phyloP scores from a whole-genome alignment of 768 basidiomycete species.

The Trametes villosa region DNA sequence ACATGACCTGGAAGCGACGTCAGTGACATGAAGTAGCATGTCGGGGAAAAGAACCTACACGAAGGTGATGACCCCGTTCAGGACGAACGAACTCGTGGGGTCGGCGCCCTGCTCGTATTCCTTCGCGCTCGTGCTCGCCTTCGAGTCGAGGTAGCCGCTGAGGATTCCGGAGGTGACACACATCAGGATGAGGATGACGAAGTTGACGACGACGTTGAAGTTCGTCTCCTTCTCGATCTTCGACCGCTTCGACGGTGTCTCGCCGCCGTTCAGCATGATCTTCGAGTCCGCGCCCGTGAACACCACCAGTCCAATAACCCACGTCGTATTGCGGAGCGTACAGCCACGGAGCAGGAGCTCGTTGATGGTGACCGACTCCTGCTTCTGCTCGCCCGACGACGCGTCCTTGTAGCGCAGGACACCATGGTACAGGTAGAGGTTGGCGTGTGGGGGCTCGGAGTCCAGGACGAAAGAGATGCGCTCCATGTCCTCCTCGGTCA shows the following conservation, averaged over 20 bases:
- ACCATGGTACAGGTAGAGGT: conserved; percentile 89
- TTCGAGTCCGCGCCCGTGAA: conserved; percentile 94
- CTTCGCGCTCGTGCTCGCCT: conserved; percentile 63
- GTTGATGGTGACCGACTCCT: conserved; percentile 84
- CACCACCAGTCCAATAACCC: conserved; percentile 93
- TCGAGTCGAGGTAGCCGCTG: conserved; percentile 71
- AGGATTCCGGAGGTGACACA: conserved; percentile 77
- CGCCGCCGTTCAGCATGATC: conserved; percentile 91
- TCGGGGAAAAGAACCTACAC: conserved; percentile 58
- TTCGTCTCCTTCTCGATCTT: conserved; percentile 99
- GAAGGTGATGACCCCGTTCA: conserved; percentile 89
- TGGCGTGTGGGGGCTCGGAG: conserved; percentile 92
- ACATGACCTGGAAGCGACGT: conserved; percentile 62
- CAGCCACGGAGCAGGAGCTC: conserved; percentile 93
- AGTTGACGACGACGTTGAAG: conserved; percentile 97
- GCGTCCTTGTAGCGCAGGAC: conserved; percentile 76
- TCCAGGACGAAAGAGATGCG: conserved; percentile 87
- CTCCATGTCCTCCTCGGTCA: conserved; percentile 89
- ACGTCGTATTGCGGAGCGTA: conserved; percentile 84
- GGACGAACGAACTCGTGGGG: conserved; percentile 57
- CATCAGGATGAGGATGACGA: conserved; percentile 74
- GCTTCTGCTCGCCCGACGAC: conserved; percentile 52
- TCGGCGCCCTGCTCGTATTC: conserved; percentile 73
- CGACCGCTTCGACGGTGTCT: conserved; percentile 93
- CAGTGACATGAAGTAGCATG: not conserved